Evolutionary conservation across 2,329 filamentous ascomycete species (phyloP).

Genomic region (Pseudodiploospora longispora): DNA sequence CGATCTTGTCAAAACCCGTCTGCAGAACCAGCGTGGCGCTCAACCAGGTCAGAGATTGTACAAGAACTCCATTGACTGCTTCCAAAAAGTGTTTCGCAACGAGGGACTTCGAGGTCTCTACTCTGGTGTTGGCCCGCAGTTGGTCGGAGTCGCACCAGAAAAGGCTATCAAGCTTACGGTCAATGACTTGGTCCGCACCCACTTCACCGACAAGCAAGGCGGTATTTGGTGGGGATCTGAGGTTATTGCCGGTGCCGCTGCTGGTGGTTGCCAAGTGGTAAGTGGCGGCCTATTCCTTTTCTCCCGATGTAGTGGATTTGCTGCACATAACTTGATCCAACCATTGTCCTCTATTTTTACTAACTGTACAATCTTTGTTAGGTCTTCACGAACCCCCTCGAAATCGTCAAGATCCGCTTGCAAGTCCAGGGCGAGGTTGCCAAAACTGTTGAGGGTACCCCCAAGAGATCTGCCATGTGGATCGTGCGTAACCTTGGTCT

Average conservation of each 20-base stretch:
- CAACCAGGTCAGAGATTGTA: constrained; percentile 83
- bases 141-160: constrained; percentile 96
- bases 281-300: constrained; percentile 30
- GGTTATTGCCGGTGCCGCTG: constrained; percentile 77
- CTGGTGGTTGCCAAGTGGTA: constrained; percentile 94
- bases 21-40: constrained; percentile 89
- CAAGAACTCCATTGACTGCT: constrained; percentile 96
- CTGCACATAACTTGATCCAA: neutral
- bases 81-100: constrained; percentile 84
- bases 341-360: neutral
- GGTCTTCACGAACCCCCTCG: constrained; percentile 95
- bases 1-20: constrained; percentile 93
- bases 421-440: constrained; percentile 95
- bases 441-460: constrained; percentile 73
- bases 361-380: constrained; percentile 24
- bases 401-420: constrained; percentile 98
- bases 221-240: constrained; percentile 65
- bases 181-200: constrained; percentile 80
- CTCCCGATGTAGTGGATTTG: neutral
- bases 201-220: constrained; percentile 68
- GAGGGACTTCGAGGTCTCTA: constrained; percentile 87
- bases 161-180: constrained; percentile 99
- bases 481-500: constrained; percentile 93
- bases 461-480: constrained; percentile 92
- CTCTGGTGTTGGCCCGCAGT: constrained; percentile 87